A percentile compares a stretch with the other conserved stretches of the same genome.
Evolutionary conservation across 2,329 filamentous ascomycete genomes (phyloP).

Genomic region (Alternaria consortialis): DNA sequence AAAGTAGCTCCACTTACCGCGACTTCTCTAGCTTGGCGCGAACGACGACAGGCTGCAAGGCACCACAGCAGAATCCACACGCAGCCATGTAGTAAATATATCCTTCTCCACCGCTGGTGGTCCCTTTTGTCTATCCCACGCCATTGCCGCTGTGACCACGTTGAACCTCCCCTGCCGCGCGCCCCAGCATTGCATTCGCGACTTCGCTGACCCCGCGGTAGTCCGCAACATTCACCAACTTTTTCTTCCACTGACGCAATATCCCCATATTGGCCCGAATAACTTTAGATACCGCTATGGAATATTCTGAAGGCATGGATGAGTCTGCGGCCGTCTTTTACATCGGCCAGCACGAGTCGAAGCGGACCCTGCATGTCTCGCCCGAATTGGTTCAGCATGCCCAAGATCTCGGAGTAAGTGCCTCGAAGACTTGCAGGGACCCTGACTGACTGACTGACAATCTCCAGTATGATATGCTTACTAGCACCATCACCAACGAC

Average conservation of each 20-base stretch:
- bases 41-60: conserved; percentile 20
- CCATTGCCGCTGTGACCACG: not conserved
- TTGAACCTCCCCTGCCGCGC: not conserved
- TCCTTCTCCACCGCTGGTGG: conserved; percentile 12
- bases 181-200: conserved; percentile 7
- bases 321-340: conserved; percentile 66
- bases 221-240: conserved; percentile 17
- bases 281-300: conserved; percentile 30
- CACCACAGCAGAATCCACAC: conserved; percentile 15
- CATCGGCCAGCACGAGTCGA: conserved; percentile 77
- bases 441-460: conserved; percentile 12
- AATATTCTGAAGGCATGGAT: conserved; percentile 44
- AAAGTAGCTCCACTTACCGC: conserved; percentile 25
- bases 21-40: conserved; percentile 18
- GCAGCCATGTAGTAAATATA: conserved; percentile 20
- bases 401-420: conserved; percentile 72
- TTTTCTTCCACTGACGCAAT: conserved; percentile 3
- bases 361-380: conserved; percentile 67
- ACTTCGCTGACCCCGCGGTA: conserved; percentile 19
- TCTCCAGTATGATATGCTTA: conserved; percentile 79
- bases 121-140: not conserved
- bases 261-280: not conserved
- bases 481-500: conserved; percentile 77
- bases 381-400: conserved; percentile 72
- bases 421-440: not conserved